Percentiles rank a stretch among this genome's conserved stretches.
Conservation (phyloP, 345 rosid genomes). For the Camelina hispida region DNA sequence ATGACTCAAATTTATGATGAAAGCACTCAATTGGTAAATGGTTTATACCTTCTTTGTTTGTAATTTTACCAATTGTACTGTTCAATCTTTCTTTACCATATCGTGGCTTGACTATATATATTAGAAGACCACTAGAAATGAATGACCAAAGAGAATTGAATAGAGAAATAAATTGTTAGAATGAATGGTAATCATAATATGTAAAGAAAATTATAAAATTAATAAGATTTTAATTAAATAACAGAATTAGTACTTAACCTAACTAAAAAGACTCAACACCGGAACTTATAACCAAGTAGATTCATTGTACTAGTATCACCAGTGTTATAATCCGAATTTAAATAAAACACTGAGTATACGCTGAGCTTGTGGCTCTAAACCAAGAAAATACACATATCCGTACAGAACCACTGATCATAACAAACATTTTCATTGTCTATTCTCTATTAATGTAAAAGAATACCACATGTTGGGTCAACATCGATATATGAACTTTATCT, state of each 20-base stretch:
- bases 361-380: not conserved
- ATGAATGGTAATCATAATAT: too few species aligned
- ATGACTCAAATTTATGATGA: slow-evolving; percentile 8
- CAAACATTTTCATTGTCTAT: slow-evolving; percentile 9
- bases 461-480: slow-evolving; percentile 10
- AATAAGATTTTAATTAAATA: too few species aligned
- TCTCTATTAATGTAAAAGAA: not conserved
- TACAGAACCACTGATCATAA: not conserved
- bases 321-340: not conserved
- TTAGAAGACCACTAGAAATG: not conserved
- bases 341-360: not conserved
- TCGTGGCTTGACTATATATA: not conserved
- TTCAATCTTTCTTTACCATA: not conserved
- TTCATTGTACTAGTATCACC: not conserved
- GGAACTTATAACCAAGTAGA: not conserved
- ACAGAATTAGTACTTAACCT: not conserved
- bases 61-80: not conserved
- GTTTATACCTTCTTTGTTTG: not conserved
- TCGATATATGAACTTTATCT: not conserved
- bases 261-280: not conserved
- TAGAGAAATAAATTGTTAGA: too few species aligned
- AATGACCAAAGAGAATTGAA: not conserved
- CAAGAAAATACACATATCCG: not conserved
- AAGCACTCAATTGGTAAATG: not conserved
- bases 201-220: too few species aligned